These are phyloP conservation scores for Dryadomyces sulphureus DNA, from an alignment of 2,329 filamentous ascomycete species.

Conservation along the genomic window DNA sequence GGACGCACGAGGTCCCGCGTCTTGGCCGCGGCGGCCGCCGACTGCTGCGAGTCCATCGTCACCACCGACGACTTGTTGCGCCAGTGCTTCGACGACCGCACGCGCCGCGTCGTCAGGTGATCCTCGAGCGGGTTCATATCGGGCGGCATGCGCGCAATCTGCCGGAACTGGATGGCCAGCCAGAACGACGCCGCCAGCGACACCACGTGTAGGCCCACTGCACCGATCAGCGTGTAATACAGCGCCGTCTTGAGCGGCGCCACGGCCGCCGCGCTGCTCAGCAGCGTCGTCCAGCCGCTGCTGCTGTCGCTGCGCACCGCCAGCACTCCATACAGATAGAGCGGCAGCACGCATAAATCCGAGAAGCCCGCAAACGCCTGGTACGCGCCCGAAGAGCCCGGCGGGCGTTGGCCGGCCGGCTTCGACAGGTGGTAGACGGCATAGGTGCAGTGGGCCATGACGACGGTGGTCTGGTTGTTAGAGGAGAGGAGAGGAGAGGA, in stretches of 20 bases:
- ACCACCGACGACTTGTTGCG: conserved; percentile 50
- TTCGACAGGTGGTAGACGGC: conserved; percentile 67
- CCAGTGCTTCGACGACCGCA: conserved; percentile 40
- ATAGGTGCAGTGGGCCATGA: conserved; percentile 58
- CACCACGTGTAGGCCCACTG: conserved; percentile 53
- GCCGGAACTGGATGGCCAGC: conserved; percentile 63
- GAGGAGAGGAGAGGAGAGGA: neutral
- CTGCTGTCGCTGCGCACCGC: conserved; percentile 27
- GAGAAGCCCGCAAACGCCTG: conserved; percentile 67
- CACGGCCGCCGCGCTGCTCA: conserved; percentile 38
- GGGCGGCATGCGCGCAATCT: conserved; percentile 68
- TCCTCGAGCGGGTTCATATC: conserved; percentile 93
- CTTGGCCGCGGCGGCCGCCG: conserved; percentile 38
- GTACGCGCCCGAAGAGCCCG: conserved; percentile 74
- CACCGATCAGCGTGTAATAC: conserved; percentile 51
- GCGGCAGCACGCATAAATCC: conserved; percentile 43
- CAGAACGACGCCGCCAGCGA: conserved; percentile 60
- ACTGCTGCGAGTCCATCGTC: conserved; percentile 23
- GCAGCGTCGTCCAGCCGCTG: conserved; percentile 50
- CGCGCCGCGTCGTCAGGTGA: conserved; percentile 56
- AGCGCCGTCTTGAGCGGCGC: conserved; percentile 48
- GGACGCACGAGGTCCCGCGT: conserved; percentile 32
- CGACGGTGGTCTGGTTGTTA: conserved; percentile 51
- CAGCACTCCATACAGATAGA: conserved; percentile 41
- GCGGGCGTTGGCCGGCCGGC: conserved; percentile 53